phyloP scores from a whole-genome alignment of 768 basidiomycete genomes.

The Psilocybe sp. region DNA sequence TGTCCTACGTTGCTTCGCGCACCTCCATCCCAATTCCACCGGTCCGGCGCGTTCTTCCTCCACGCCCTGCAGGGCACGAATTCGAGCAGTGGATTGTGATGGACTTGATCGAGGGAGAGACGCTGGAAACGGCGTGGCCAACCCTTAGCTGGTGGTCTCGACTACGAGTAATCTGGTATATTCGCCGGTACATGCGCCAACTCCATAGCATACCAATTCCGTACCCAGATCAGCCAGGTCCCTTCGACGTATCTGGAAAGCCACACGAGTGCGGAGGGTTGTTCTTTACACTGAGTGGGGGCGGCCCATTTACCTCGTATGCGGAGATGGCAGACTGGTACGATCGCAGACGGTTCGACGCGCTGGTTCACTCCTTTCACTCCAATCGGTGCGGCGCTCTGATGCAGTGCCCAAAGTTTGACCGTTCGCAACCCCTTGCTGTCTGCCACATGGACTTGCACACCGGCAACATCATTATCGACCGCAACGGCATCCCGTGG shows the following conservation, averaged over 20 bases:
- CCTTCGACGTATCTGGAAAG: conserved; percentile 13
- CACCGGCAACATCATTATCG: conserved; percentile 15
- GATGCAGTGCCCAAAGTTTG: conserved; percentile 2
- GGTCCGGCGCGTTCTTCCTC: conserved; percentile 10
- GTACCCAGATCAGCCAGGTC: conserved; percentile 15
- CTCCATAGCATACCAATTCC: conserved; percentile 14
- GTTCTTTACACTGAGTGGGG: conserved; percentile 20
- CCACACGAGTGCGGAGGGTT: conserved; percentile 10
- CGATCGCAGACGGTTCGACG: conserved; percentile 9
- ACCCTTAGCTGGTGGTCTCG: conserved; percentile 12
- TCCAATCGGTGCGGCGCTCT: not conserved
- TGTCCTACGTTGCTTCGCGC: not conserved
- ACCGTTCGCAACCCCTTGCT: conserved; percentile 18
- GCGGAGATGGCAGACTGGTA: conserved; percentile 21
- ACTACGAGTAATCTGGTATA: conserved; percentile 13
- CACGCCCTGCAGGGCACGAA: not conserved
- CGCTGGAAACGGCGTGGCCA: conserved; percentile 16
- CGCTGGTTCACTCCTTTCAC: not conserved
- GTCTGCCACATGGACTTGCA: conserved; percentile 18
- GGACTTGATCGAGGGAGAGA: conserved; percentile 21
- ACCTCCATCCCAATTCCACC: conserved; percentile 16
- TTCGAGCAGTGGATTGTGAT: conserved; percentile 15
- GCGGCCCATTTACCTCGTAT: conserved; percentile 27
- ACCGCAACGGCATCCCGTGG: conserved; percentile 12
- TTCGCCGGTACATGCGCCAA: conserved; percentile 21